Evolutionary conservation across 2,329 filamentous ascomycete species (phyloP).

Genomic region (Penicillium griseofulvum): DNA sequence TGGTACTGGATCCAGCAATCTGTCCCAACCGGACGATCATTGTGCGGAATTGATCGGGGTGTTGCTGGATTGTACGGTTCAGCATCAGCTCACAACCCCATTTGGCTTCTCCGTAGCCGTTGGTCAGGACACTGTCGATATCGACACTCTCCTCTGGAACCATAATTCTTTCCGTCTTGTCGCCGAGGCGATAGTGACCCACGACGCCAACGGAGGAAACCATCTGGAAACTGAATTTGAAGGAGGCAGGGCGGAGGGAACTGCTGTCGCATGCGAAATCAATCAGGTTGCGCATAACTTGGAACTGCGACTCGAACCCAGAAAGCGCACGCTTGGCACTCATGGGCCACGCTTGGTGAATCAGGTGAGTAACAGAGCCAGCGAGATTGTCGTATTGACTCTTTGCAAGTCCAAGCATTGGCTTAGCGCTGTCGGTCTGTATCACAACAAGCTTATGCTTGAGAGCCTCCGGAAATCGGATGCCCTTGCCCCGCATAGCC

Average conservation of each 20-base stretch:
- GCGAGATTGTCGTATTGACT: neutral
- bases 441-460: neutral
- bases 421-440: neutral
- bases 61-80: constrained; percentile 47
- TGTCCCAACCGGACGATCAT: constrained; percentile 52
- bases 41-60: constrained; percentile 44
- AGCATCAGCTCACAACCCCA: constrained; percentile 52
- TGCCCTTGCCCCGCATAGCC: neutral
- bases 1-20: constrained; percentile 51
- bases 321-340: neutral
- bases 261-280: neutral
- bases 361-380: neutral
- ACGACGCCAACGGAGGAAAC: constrained; percentile 28
- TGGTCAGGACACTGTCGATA: constrained; percentile 44
- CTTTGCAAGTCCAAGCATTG: neutral
- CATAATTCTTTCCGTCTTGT: constrained; percentile 15
- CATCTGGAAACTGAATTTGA: neutral
- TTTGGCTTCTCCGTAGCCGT: constrained; percentile 56
- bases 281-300: neutral
- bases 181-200: constrained; percentile 29
- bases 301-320: neutral
- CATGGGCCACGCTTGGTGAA: constrained; percentile 5
- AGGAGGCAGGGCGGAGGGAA: too few species aligned
- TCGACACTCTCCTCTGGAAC: constrained; percentile 47
- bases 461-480: neutral